Base-by-base conservation (phyloP, 768 basidiomycete species). In the Agaricus blazei region DNA sequence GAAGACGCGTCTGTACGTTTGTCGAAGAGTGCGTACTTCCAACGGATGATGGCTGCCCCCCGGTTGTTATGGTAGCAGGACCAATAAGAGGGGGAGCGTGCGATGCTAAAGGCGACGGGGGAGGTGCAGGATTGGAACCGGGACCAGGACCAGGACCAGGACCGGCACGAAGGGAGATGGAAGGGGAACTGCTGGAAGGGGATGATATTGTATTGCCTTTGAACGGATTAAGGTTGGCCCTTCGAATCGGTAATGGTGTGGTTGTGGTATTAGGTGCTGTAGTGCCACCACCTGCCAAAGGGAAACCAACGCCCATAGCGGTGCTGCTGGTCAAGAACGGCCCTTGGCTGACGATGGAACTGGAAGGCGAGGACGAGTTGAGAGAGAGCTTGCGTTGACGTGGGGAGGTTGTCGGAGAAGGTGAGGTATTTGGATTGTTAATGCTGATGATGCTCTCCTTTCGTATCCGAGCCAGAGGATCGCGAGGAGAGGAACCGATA, bases 351-450 rank as follows among this genome's bases (percentile, higher is more conserved):
- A 50, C 50, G n/a, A 62, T 46, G 7, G 68, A 70, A 6, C 65
- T 49, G 8, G 65, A 63, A 4, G 69, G 68, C 0, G 69, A 68
- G 3, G 68, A 66, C 1, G 67, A 67, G 34, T 71, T 74, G n/a
- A 75, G 64, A 62, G 81, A 83, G 62, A 83, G 82, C 61, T 63
- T 78, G 53, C 84, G 68, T 9, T 80, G 63, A 40, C 83, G 74
- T 2, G 65, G 58, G 11, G 66, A 67, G 9, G 59, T 59, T 15
- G 59, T 52, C 9, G 59, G 50, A 31, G 48, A 53, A 31, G 59
- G 23, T 19, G 48, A 9, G 7, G 34, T 2, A 24, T 34, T 31
- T 6, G 31, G 34, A 19, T 3, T 51, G 38, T 38, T 23, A 31
- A 62, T 19, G 51, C 44, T 51, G 8, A 50, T 36, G 8, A 48